A percentile compares a stretch with the other conserved stretches of the same genome.
These are phyloP conservation scores for Globisporangium cystogenes DNA, from an alignment of 352 stramenopile species.

Conservation along the genomic window DNA sequence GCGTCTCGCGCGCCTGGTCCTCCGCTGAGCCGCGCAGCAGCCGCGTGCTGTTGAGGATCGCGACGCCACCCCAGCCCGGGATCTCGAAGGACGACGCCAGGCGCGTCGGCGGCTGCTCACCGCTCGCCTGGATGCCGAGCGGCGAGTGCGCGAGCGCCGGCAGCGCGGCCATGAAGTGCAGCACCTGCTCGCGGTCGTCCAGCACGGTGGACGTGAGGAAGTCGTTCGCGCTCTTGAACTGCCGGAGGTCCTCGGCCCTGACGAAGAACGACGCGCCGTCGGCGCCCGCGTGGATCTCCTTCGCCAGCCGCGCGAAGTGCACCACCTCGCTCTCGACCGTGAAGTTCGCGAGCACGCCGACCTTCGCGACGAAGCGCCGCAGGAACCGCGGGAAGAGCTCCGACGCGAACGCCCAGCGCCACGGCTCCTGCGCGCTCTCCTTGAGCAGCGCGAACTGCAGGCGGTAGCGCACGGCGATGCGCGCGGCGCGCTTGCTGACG, in stretches of 20 bases:
- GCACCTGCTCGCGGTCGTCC: slow-evolving; percentile 62
- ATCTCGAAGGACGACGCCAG: slow-evolving; percentile 63
- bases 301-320: slow-evolving; percentile 61
- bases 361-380: slow-evolving; percentile 39
- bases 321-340: slow-evolving; percentile 65
- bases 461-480: slow-evolving; percentile 53
- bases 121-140: slow-evolving; percentile 39
- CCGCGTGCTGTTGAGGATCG: slow-evolving; percentile 38
- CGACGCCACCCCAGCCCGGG: slow-evolving; percentile 57
- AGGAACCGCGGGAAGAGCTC: slow-evolving; percentile 37
- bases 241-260: slow-evolving; percentile 42
- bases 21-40: slow-evolving; percentile 2
- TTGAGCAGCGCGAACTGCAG: slow-evolving; percentile 69
- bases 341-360: slow-evolving; percentile 51
- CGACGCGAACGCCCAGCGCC: slow-evolving; percentile 36
- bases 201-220: slow-evolving; percentile 62
- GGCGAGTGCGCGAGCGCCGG: slow-evolving; percentile 39
- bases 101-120: slow-evolving; percentile 3
- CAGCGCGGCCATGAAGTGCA: slow-evolving; percentile 75
- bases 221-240: slow-evolving; percentile 82
- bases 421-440: slow-evolving; percentile 30
- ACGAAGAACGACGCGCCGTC: slow-evolving; percentile 36
- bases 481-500: slow-evolving; percentile 19
- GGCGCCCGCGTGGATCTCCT: slow-evolving; percentile 30
- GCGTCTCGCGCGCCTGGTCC: slow-evolving; percentile 17